Evolutionary conservation across 495 filamentous ascomycete species (phyloP).

Genomic region (Talaromyces wortmannii): DNA sequence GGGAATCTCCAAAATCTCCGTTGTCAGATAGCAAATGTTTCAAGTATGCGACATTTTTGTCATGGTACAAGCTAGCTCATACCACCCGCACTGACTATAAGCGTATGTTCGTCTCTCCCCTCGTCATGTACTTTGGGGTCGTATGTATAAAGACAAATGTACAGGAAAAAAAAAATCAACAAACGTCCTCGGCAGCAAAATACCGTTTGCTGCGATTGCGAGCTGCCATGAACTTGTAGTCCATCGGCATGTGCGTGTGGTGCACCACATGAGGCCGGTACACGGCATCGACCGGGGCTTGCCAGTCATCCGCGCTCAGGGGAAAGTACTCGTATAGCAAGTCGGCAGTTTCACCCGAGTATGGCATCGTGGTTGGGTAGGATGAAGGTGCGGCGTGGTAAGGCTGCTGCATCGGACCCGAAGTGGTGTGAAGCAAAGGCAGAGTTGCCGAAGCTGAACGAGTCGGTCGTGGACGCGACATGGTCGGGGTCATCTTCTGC

Average conservation of each 20-base stretch:
- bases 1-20: too few species aligned
- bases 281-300: slow-evolving; percentile 84
- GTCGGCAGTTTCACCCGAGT: slow-evolving; percentile 68
- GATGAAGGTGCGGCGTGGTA: slow-evolving; percentile 22
- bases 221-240: slow-evolving; percentile 64
- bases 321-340: slow-evolving; percentile 90
- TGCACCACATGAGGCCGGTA: slow-evolving; percentile 92
- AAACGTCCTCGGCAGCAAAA: slow-evolving; percentile 62
- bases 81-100: background rate
- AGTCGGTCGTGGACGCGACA: slow-evolving; percentile 20
- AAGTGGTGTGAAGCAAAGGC: slow-evolving; percentile 27
- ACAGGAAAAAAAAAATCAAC: slow-evolving; percentile 12
- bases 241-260: slow-evolving; percentile 70
- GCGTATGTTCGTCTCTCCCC: background rate
- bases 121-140: background rate
- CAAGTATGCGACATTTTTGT: too few species aligned
- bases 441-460: slow-evolving; percentile 19
- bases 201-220: slow-evolving; percentile 73
- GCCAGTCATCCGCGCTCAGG: slow-evolving; percentile 83
- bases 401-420: slow-evolving; percentile 22
- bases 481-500: slow-evolving; percentile 27
- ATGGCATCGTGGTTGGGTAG: slow-evolving; percentile 35
- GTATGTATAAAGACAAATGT: background rate
- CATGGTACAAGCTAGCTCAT: too few species aligned
- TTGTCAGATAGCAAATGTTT: too few species aligned